Percentiles rank a stretch among this genome's conserved stretches.
Conservation (phyloP, 495 filamentous ascomycete genomes). For the Talaromyces adpressus region DNA sequence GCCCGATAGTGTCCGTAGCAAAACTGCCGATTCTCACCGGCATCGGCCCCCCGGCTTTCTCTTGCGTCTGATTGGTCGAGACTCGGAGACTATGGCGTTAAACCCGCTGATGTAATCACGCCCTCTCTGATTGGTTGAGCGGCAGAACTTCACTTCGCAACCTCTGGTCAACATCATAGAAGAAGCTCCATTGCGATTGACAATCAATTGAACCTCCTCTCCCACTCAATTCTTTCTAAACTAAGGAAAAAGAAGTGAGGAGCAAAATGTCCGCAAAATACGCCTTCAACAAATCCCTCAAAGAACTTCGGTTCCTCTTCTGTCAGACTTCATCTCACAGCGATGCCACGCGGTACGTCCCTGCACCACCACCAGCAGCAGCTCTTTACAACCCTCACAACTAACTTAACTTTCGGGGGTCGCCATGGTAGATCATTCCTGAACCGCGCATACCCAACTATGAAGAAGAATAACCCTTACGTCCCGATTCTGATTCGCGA, state of each 20-base stretch:
- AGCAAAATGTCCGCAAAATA: constrained; percentile 83
- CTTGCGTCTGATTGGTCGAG: neutral
- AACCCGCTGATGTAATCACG: constrained; percentile 2
- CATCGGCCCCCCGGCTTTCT: constrained; percentile 4
- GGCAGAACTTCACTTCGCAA: neutral
- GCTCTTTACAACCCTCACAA: neutral
- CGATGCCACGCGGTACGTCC: constrained; percentile 67
- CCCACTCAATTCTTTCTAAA: neutral
- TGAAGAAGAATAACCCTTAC: constrained; percentile 98
- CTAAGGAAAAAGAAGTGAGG: too few species aligned
- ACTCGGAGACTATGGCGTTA: neutral
- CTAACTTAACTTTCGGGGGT: neutral
- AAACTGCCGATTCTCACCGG: constrained; percentile 1
- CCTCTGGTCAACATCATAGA: neutral
- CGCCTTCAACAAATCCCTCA: constrained; percentile 77
- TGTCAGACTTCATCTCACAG: constrained; percentile 90
- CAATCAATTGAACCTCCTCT: neutral
- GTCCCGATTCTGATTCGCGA: constrained; percentile 94
- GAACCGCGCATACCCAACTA: constrained; percentile 85
- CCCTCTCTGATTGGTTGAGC: neutral
- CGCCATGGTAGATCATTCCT: constrained; percentile 72
- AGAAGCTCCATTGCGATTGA: neutral
- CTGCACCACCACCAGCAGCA: neutral
- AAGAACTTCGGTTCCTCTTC: constrained; percentile 95
- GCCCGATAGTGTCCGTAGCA: neutral